Base-by-base conservation (phyloP, 306 rosid genomes). In the Ochetophila trinervis region DNA sequence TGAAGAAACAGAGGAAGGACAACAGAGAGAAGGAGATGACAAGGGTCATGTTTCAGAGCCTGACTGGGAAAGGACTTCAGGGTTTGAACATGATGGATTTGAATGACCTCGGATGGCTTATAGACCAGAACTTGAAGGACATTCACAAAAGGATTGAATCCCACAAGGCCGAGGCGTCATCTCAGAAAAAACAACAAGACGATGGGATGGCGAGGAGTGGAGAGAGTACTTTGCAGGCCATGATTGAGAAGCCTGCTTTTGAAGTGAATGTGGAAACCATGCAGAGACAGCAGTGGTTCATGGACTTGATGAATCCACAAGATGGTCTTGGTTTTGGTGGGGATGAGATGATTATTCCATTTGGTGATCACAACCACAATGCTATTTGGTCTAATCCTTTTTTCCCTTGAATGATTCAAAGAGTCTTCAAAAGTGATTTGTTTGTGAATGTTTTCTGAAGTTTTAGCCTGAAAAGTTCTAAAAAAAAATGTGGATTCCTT, bases 1-100 rank as follows among this genome's bases (percentile, higher is more conserved):
- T 81, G 59, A 77, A 36, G 73, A 74, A 71, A 47, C 63, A 22
- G 2, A 35, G 27, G 20, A 66, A 57, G 69, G 76, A 76, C 7
- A 81, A 73, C 30, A 57, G 67, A 3, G 82, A 76, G 71, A 73
- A 55, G 35, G 83, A 74, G 66, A 45, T 74, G 60, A 47, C 70
- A 0, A 32, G 58, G 0, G 37, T 65, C 22, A 62, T 88, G 77
- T 71, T 72, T 34, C 34, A 40, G 3, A 53, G 62, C 34, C 76
- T 83, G n/a, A n/a, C 53, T 0, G 63, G 70, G 1, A 21, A 18
- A 34, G 5, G 40, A 1, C 51, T 73, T 11, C 55, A 15, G 0
- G 34, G 61, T 34, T 5, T 79, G 34, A 54, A n/a, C 19, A 21
- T 80, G 49, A 11, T 53, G 3, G 76, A 78, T 47, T 36, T 80